Evolutionary conservation across 306 rosid genomes (phyloP).

Genomic region (Prunus fruticosa): DNA sequence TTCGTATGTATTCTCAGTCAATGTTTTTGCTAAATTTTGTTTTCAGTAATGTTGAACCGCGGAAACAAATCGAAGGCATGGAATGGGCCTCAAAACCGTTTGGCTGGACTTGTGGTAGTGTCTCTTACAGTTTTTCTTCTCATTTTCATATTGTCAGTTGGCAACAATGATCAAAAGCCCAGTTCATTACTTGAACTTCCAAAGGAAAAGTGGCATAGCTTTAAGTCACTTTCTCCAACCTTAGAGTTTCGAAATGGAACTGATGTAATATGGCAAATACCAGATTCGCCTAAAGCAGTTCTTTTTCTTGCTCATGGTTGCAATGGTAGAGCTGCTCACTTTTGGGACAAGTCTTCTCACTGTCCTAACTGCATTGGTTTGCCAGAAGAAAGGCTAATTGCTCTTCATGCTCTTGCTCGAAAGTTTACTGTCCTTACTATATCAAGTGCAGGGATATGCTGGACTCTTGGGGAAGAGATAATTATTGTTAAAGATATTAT

Average conservation of each 20-base stretch:
- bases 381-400: slow-evolving; percentile 81
- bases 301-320: slow-evolving; percentile 96
- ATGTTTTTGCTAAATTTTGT: slow-evolving; percentile 1
- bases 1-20: not conserved
- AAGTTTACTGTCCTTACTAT: slow-evolving; percentile 68
- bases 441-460: slow-evolving; percentile 70
- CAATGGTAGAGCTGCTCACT: slow-evolving; percentile 61
- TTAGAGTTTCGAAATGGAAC: slow-evolving; percentile 61
- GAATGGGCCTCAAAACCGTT: slow-evolving; percentile 31
- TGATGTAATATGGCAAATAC: slow-evolving; percentile 81
- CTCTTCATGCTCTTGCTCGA: slow-evolving; percentile 65
- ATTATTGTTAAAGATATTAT: slow-evolving; percentile 53
- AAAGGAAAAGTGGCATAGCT: slow-evolving; percentile 56
- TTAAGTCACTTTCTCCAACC: slow-evolving; percentile 56
- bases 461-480: slow-evolving; percentile 61
- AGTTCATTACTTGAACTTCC: slow-evolving; percentile 29
- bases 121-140: slow-evolving; percentile 40
- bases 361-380: slow-evolving; percentile 79
- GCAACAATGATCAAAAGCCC: slow-evolving; percentile 20
- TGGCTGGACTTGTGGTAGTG: slow-evolving; percentile 30
- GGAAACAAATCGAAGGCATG: slow-evolving; percentile 55
- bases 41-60: slow-evolving; percentile 65
- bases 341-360: slow-evolving; percentile 70
- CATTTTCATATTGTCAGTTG: slow-evolving; percentile 28
- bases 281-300: slow-evolving; percentile 74